A percentile compares a stretch with the other conserved stretches of the same genome.
Evolutionary conservation across 148 eudicot species (phyloP).

Genomic region (Rhododendron vialii): DNA sequence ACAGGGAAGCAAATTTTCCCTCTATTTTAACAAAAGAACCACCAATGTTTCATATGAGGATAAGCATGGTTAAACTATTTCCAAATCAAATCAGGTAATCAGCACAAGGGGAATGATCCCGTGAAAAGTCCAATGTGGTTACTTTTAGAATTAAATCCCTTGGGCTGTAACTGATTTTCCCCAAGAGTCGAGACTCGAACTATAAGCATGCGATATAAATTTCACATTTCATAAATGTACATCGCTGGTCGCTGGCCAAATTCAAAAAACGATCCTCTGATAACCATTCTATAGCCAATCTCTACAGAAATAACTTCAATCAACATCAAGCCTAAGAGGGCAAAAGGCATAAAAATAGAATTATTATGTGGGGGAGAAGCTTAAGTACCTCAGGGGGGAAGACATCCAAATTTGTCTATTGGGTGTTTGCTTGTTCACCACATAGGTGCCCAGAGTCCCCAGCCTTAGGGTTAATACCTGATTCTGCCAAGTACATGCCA

Average conservation of each 20-base stretch:
- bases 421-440: constrained; percentile 93
- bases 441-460: constrained; percentile 79
- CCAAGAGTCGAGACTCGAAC: background rate
- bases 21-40: background rate
- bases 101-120: background rate
- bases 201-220: background rate
- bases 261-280: background rate
- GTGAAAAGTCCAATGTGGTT: background rate
- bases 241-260: too few relatives aligned
- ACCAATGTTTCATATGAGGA: background rate
- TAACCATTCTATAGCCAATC: background rate
- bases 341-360: background rate
- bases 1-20: background rate
- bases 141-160: background rate
- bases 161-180: background rate
- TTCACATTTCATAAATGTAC: background rate
- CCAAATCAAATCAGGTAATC: background rate
- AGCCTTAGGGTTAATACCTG: constrained; percentile 87
- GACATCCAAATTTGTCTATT: constrained; percentile 95
- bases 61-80: background rate
- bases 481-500: constrained; percentile 44
- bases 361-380: background rate
- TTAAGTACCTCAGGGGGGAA: constrained; percentile 81
- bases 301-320: background rate
- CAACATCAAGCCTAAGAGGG: background rate